Conservation (phyloP, 345 rosid genomes). For the Microcos paniculata region DNA sequence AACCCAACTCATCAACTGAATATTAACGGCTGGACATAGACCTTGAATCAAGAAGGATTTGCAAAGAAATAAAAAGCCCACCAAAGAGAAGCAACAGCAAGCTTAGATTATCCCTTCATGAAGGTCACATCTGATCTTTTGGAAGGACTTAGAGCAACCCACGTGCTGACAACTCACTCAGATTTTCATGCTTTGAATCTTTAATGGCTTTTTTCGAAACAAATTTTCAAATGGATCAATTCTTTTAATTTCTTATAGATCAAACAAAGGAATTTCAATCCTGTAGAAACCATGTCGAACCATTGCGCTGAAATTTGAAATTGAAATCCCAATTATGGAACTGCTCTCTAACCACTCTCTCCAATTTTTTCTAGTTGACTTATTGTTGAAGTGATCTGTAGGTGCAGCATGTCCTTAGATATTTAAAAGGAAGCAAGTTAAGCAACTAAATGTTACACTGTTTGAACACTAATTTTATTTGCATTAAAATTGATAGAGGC, state of each 20-base stretch:
- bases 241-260: neutral
- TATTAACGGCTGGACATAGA: neutral
- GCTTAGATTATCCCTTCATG: neutral
- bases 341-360: neutral
- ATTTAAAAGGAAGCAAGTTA: neutral
- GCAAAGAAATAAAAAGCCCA: neutral
- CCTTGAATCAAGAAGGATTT: neutral
- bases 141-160: neutral
- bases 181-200: neutral
- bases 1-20: neutral
- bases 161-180: neutral
- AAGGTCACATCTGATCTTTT: neutral
- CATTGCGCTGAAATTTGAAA: constrained; percentile 11
- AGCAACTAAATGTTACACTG: neutral
- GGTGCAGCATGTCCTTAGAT: too few relatives aligned
- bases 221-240: neutral
- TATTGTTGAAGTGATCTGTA: neutral
- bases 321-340: neutral
- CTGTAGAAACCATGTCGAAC: too few relatives aligned
- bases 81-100: neutral
- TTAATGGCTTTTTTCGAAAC: neutral
- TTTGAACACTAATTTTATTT: too few relatives aligned
- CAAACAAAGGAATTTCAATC: neutral
- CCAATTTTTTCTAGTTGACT: neutral
- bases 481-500: too few relatives aligned